These are phyloP conservation scores for Yamadazyma diospyri DNA, from an alignment of 1,139 yeast species.

Conservation along the genomic window DNA sequence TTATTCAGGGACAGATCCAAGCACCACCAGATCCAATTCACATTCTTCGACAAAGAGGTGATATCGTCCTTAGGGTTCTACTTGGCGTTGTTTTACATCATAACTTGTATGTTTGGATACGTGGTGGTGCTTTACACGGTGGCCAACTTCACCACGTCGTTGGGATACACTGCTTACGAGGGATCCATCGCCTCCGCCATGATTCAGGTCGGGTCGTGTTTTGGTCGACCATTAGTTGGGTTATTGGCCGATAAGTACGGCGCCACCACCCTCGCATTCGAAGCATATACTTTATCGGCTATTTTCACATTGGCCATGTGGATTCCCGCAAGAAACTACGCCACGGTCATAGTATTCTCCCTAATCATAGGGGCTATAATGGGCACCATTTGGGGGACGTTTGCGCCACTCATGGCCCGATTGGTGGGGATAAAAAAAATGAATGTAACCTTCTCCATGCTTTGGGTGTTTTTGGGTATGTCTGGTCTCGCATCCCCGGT, in stretches of 20 bases:
- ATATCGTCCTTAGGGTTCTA: conserved; percentile 30
- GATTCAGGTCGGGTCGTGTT: conserved; percentile 40
- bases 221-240: conserved; percentile 43
- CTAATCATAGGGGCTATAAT: conserved; percentile 25
- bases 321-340: conserved; percentile 33
- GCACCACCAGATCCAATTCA: conserved; percentile 29
- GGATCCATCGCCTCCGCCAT: conserved; percentile 45
- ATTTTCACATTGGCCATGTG: conserved; percentile 32
- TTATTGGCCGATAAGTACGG: conserved; percentile 37
- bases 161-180: conserved; percentile 39
- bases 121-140: conserved; percentile 43
- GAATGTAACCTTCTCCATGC: conserved; percentile 44
- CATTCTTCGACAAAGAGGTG: conserved; percentile 28
- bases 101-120: conserved; percentile 44
- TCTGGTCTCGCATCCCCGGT: conserved; percentile 51
- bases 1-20: conserved; percentile 23
- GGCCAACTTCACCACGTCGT: conserved; percentile 42
- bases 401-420: conserved; percentile 31
- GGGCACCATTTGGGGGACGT: conserved; percentile 28
- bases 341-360: conserved; percentile 25
- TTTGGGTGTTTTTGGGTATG: conserved; percentile 46
- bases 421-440: conserved; percentile 48
- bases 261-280: conserved; percentile 32
- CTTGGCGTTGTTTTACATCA: conserved; percentile 27
- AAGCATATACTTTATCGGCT: conserved; percentile 21